These are phyloP conservation scores for Magnolia sinica DNA, from an alignment of 164 flowering plant species.

Conservation along the genomic window DNA sequence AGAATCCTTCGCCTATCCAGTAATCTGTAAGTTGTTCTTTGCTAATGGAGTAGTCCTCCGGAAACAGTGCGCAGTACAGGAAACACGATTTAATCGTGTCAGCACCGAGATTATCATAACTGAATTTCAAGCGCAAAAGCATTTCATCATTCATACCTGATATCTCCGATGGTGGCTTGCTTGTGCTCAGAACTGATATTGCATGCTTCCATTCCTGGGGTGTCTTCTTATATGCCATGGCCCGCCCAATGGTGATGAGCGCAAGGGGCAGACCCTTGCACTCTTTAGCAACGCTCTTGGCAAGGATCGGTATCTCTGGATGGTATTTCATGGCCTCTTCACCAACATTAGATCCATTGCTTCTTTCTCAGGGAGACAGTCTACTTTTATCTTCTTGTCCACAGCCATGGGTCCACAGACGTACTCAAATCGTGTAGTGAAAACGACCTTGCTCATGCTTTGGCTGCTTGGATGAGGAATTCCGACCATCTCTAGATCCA, in stretches of 20 bases:
- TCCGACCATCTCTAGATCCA: no score
- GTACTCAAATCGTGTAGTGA: not conserved
- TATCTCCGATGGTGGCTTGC: not conserved
- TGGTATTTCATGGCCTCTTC: not conserved
- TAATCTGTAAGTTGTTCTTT: constrained; percentile 10
- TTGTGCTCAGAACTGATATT: no score
- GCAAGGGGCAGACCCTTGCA: constrained; percentile 10
- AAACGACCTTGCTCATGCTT: not conserved
- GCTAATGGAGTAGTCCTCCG: constrained; percentile 5
- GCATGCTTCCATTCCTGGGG: not conserved
- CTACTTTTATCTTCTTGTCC: constrained; percentile 1
- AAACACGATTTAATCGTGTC: not conserved
- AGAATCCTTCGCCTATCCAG: constrained; percentile 22
- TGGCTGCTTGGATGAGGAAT: no score
- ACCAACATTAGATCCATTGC: constrained; percentile 10
- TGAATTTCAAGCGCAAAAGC: constrained; percentile 5
- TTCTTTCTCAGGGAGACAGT: not conserved
- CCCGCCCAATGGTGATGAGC: constrained; percentile 6
- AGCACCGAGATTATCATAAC: not conserved
- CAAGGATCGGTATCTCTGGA: constrained; percentile 1
- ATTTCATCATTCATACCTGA: constrained; percentile 3
- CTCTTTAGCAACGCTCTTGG: not conserved
- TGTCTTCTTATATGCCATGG: constrained; percentile 8
- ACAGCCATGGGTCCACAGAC: constrained; percentile 5
- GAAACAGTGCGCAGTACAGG: constrained; percentile 11